Evolutionary conservation across 1,284 basidiomycete species (phyloP).

Genomic region (Microbotryum silenes-acaulis): DNA sequence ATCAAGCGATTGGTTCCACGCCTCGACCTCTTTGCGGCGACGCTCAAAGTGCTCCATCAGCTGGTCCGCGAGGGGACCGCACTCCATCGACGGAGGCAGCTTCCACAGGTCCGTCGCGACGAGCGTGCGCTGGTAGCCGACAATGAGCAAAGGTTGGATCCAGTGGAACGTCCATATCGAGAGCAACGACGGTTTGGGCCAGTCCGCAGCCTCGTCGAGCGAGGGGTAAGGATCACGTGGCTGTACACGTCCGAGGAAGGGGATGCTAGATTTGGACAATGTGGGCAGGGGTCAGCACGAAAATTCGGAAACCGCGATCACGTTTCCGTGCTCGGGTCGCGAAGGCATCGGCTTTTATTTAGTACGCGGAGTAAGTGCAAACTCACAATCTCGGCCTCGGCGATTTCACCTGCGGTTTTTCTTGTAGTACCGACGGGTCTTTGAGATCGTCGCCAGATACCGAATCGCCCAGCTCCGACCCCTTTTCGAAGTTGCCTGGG

Average conservation of each 20-base stretch:
- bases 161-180: constrained; percentile 57
- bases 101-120: constrained; percentile 34
- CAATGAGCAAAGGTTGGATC: constrained; percentile 48
- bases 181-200: constrained; percentile 51
- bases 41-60: constrained; percentile 32
- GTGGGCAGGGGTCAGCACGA: background rate
- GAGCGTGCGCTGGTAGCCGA: constrained; percentile 55
- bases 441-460: no score
- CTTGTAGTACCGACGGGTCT: no score
- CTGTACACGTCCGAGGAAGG: constrained; percentile 4
- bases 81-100: constrained; percentile 51
- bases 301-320: no score
- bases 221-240: constrained; percentile 37
- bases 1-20: constrained; percentile 40
- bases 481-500: no score
- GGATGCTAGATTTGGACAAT: background rate
- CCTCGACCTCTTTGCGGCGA: constrained; percentile 34
- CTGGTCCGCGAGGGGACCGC: constrained; percentile 48
- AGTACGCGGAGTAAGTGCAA: no score
- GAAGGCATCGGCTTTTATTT: no score
- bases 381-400: no score
- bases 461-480: no score
- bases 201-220: constrained; percentile 50
- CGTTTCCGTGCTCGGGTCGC: no score
- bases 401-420: no score